Conservation (phyloP, 2,329 filamentous ascomycete species). For the Botrytis medusae region DNA sequence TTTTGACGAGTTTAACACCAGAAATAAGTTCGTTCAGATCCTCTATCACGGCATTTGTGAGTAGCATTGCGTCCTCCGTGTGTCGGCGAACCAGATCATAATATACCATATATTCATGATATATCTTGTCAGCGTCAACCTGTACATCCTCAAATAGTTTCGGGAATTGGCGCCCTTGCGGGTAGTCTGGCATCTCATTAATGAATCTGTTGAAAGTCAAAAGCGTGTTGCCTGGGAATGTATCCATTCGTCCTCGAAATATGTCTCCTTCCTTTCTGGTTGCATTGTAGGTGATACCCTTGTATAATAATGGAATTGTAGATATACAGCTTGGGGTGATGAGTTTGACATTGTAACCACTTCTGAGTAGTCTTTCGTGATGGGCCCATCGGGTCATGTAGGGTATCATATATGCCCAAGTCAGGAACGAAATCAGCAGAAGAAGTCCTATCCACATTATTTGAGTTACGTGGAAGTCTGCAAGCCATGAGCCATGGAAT, state of each 20-base stretch:
- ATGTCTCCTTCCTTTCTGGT: not conserved
- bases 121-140: not conserved
- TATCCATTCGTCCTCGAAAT: not conserved
- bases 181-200: not conserved
- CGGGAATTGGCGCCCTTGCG: not conserved
- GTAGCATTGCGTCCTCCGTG: not conserved
- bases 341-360: not conserved
- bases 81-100: not conserved
- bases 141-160: not conserved
- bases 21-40: not conserved
- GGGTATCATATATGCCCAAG: not conserved
- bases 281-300: not conserved
- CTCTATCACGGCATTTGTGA: not conserved
- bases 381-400: fast-evolving
- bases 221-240: not conserved
- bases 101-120: not conserved
- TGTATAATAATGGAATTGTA: not conserved
- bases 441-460: not conserved
- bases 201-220: not conserved
- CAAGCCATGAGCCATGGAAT: not conserved
- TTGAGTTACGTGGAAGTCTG: too few relatives aligned
- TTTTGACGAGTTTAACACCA: not conserved
- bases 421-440: not conserved
- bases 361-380: not conserved
- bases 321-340: not conserved